Evolutionary conservation across 352 stramenopile species (phyloP).

Genomic region (Thalassiosira ordinaria): DNA sequence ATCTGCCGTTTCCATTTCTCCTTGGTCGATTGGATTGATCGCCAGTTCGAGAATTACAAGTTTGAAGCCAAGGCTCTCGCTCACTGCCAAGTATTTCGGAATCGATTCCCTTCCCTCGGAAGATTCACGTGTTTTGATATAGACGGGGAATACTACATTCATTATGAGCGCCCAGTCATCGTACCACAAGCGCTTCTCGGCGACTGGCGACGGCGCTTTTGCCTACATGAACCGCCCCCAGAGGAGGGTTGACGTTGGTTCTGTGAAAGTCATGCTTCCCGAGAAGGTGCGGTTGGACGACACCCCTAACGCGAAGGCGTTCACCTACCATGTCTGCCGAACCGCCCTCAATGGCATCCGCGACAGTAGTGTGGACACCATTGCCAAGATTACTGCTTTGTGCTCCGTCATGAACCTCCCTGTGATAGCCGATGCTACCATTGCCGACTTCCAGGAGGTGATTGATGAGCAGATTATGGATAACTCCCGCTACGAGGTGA

Average conservation of each 20-base stretch:
- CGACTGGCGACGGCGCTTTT: not conserved
- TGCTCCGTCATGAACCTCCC: too few species aligned
- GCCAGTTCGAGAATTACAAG: too few species aligned
- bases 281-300: not conserved
- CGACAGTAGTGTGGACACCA: too few species aligned
- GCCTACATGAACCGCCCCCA: not conserved
- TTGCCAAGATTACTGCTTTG: too few species aligned
- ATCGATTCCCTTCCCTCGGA: not conserved
- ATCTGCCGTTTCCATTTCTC: not conserved
- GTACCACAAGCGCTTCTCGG: not conserved
- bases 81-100: not conserved
- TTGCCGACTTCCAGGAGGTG: too few species aligned
- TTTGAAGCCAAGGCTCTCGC: not conserved
- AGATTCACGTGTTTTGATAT: not conserved
- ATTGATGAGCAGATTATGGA: not conserved
- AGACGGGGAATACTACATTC: not conserved
- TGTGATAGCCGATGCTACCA: too few species aligned
- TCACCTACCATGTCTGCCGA: too few species aligned
- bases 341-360: too few species aligned
- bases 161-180: not conserved
- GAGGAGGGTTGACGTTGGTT: not conserved
- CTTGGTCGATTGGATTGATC: too few species aligned
- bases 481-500: not conserved
- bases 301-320: not conserved
- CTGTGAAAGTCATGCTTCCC: not conserved